A percentile compares a stretch with the other conserved stretches of the same genome.
phyloP scores from a whole-genome alignment of 176 grass and related monocot genomes.

The Puya raimondii region DNA sequence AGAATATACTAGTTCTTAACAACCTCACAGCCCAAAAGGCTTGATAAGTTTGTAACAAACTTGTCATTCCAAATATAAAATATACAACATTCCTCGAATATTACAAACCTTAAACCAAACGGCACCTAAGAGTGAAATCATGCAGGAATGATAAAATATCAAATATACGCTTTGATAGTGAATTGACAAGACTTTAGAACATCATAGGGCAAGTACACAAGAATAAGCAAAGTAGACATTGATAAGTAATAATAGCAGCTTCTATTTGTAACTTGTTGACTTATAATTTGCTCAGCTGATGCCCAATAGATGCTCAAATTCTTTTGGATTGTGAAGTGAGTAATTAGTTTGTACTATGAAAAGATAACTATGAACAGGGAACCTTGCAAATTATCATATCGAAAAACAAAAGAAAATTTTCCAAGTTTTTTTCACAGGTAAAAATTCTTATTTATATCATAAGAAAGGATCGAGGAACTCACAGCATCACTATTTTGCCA shows the following conservation, averaged over 20 bases:
- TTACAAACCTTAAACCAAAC: too few relatives aligned
- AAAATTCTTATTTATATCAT: background rate
- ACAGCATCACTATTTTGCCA: conserved; percentile 68
- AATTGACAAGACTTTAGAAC: too few relatives aligned
- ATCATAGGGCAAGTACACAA: background rate
- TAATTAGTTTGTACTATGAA: background rate
- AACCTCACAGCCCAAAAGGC: too few relatives aligned
- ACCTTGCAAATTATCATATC: conserved; percentile 1
- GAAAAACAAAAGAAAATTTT: conserved; percentile 6
- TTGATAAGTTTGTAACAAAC: too few relatives aligned
- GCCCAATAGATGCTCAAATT: background rate
- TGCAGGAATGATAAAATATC: too few relatives aligned
- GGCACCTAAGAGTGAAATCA: too few relatives aligned
- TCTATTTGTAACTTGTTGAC: background rate
- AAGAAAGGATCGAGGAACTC: conserved; percentile 32
- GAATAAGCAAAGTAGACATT: background rate
- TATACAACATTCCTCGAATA: too few relatives aligned
- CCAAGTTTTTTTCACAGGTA: conserved; percentile 6
- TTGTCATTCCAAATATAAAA: too few relatives aligned
- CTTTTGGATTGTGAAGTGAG: background rate
- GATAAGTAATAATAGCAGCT: background rate
- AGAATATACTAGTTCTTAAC: too few relatives aligned
- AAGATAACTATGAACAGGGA: background rate
- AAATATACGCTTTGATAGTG: too few relatives aligned
- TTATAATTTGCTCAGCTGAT: background rate